Evolutionary conservation across 2,329 filamentous ascomycete species (phyloP), one percentile per base, ranked within the genome.

Genomic region (Pseudocercospora pini-densiflorae): DNA sequence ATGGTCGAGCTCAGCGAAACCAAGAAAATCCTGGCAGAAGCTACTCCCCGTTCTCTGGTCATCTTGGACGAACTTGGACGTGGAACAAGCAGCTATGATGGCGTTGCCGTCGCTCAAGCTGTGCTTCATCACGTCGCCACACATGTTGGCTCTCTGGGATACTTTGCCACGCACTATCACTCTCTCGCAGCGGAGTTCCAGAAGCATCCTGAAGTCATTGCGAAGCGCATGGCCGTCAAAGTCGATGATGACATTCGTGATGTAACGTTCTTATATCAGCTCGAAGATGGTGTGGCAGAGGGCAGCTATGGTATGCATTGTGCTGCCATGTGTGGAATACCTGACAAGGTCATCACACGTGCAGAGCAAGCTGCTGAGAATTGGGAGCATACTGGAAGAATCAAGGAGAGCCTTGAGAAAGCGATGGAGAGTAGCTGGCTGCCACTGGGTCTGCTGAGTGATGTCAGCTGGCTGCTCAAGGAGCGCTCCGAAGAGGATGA

Each of bases 301-400:
- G 95, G 95, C 16, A 97, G 92, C 75, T 99, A 98, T 76, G 95
- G 95, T 74, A 99, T 99, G 95, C 95, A 99, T 79, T 99, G 95
- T 77, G 95, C 95, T 0, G 90, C 93, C 67, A 99, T 99, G 95
- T 99, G 95, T 74, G 95, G 95, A 0, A 98, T 99, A 70, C 88
- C 93, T 0, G 83, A 84, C 53, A 89, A 89, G 63, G 89, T 99
- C 16, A 93, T 99, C 68, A 89, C 94, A 76, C 84, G 91, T 23
- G 95, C 95, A 0, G 95, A 99, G 79, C 87, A 90, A 23, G 95
- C 95, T 5, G 95, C 95, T 1, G 89, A 86, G 72, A 92, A 93
- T 74, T 98, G 95, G 93, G 95, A 99, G 81, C 93, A 97, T 79
- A 98, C 95, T 0, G 94, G 92, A 72, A 85, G 93, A 21, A 84